A percentile compares a stretch with the other conserved stretches of the same genome.
Conservation (phyloP, 768 basidiomycete genomes). For the Gautieria morchelliformis region DNA sequence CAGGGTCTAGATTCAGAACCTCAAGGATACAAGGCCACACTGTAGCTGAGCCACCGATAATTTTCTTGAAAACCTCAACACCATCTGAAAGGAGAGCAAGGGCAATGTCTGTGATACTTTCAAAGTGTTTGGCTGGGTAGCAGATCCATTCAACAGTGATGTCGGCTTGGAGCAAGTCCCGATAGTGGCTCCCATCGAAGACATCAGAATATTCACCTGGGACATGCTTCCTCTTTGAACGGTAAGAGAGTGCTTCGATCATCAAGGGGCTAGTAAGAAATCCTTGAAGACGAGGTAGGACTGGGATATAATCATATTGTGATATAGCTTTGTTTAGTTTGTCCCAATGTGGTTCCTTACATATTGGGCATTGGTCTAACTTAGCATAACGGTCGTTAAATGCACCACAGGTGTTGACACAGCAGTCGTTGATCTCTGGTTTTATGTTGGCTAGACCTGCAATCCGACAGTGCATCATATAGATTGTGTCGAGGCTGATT, state of each 20-base stretch:
- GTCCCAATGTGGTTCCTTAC: constrained; percentile 20
- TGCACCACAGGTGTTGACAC: constrained; percentile 31
- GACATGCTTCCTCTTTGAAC: constrained; percentile 15
- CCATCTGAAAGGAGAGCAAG: background rate
- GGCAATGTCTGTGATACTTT: background rate
- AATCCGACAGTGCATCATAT: constrained; percentile 12
- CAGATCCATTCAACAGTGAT: background rate
- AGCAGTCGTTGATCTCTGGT: constrained; percentile 31
- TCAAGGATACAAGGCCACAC: background rate
- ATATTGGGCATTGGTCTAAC: constrained; percentile 26
- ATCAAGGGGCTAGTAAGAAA: constrained; percentile 13
- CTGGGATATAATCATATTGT: constrained; percentile 28
- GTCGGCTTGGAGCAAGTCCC: background rate
- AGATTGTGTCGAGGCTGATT: background rate
- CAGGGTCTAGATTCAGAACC: too few species aligned
- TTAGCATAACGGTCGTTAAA: constrained; percentile 25
- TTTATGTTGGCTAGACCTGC: constrained; percentile 24
- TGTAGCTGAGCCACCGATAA: background rate
- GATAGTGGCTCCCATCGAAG: constrained; percentile 21
- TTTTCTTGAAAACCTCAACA: background rate
- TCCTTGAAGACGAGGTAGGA: constrained; percentile 27
- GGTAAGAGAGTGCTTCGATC: constrained; percentile 21
- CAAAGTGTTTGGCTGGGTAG: background rate
- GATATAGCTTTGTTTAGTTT: constrained; percentile 15
- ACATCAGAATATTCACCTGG: constrained; percentile 23